These are phyloP conservation scores for Puccinia triticina DNA, from an alignment of 1,284 basidiomycete species.

Conservation along the genomic window DNA sequence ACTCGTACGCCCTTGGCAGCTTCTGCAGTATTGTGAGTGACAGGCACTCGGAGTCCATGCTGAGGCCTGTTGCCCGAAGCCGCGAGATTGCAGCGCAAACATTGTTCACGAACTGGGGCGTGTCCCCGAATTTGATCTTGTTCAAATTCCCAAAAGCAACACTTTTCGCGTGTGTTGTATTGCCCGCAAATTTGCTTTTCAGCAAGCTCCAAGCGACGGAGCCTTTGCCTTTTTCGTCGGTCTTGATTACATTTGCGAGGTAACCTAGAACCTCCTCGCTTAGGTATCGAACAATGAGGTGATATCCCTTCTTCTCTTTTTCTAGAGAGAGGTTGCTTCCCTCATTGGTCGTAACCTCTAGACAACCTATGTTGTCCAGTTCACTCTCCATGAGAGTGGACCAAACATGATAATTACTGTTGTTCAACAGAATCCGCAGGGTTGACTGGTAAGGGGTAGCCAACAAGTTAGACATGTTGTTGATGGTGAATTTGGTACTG, in stretches of 20 bases:
- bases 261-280: constrained; percentile 10
- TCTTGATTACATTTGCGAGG: constrained; percentile 22
- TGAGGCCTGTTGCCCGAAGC: constrained; percentile 1
- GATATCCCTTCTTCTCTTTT: constrained; percentile 17
- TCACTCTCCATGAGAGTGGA: constrained; percentile 28
- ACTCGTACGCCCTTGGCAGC: not conserved
- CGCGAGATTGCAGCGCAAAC: constrained; percentile 13
- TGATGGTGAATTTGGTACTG: not conserved
- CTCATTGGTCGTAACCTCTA: not conserved
- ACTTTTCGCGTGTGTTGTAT: constrained; percentile 19
- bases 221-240: constrained; percentile 12
- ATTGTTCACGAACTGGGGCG: not conserved
- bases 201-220: constrained; percentile 19
- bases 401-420: constrained; percentile 21
- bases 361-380: constrained; percentile 5
- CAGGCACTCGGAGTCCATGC: constrained; percentile 20
- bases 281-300: constrained; percentile 13
- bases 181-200: constrained; percentile 32
- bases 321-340: not conserved
- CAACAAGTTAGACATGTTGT: not conserved
- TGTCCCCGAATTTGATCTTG: not conserved
- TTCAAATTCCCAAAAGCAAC: constrained; percentile 14
- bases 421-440: constrained; percentile 7
- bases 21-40: constrained; percentile 17
- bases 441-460: not conserved